These are phyloP conservation scores for Mortierella alpina DNA, from an alignment of 192 early-diverging fungal species.

Conservation along the genomic window DNA sequence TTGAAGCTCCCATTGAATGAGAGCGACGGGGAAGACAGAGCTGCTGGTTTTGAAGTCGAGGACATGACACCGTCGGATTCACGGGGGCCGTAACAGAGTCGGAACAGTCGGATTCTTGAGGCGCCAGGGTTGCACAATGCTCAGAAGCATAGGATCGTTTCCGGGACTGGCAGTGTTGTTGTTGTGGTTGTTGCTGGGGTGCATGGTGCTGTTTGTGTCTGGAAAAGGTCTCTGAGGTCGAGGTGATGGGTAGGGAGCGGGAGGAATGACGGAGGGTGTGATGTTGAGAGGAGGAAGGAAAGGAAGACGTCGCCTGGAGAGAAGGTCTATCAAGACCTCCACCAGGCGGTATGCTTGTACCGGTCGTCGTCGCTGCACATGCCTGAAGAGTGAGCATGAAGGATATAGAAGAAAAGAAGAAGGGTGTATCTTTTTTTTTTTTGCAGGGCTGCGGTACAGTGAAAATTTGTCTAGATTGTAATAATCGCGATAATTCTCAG, in stretches of 20 bases:
- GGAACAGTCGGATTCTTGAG: neutral
- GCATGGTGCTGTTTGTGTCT: neutral
- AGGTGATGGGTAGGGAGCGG: conserved; percentile 17
- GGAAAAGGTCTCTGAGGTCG: neutral
- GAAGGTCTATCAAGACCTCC: conserved; percentile 24
- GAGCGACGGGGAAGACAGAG: conserved; percentile 33
- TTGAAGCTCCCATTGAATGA: conserved; percentile 1
- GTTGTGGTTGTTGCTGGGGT: conserved; percentile 3
- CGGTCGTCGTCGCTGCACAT: conserved; percentile 45
- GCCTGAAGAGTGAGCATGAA: conserved; percentile 44
- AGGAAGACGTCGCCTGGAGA: conserved; percentile 22
- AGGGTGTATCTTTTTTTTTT: neutral
- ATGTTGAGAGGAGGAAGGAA: conserved; percentile 19
- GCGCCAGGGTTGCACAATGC: neutral
- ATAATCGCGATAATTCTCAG: neutral
- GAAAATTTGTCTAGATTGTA: neutral
- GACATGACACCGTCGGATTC: conserved; percentile 9
- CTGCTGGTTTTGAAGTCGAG: conserved; percentile 33
- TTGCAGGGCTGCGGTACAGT: conserved; percentile 38
- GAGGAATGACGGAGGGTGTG: neutral
- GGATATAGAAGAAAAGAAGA: conserved; percentile 16
- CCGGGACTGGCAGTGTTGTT: neutral
- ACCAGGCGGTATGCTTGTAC: conserved; percentile 34
- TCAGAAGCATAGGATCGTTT: conserved; percentile 2
- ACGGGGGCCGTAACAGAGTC: neutral